These are phyloP conservation scores for Cutaneotrichosporon dermatis DNA, from an alignment of 1,284 basidiomycete genomes.

Conservation along the genomic window DNA sequence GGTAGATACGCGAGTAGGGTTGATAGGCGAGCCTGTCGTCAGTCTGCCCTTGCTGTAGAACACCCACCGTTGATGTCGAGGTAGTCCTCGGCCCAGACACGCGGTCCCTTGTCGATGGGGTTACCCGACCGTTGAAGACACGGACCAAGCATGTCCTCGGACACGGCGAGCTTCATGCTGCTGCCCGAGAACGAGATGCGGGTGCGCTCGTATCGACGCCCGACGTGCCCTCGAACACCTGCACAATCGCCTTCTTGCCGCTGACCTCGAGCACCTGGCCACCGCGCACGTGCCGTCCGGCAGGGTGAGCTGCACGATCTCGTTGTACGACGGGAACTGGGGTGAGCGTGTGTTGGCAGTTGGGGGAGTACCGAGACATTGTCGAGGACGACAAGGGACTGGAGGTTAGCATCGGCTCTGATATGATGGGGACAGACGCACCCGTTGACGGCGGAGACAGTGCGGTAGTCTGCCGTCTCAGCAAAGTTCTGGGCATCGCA, in stretches of 20 bases:
- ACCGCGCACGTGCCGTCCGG: conserved; percentile 94
- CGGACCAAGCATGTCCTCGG: conserved; percentile 99
- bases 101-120: conserved; percentile 97
- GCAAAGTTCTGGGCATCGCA: conserved; percentile 4
- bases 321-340: conserved; percentile 98
- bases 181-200: conserved; percentile 98
- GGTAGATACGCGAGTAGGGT: conserved; percentile 99
- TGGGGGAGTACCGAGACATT: conserved; percentile 77
- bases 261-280: conserved; percentile 98
- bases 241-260: conserved; percentile 98
- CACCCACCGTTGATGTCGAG: conserved; percentile 92
- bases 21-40: conserved; percentile 84
- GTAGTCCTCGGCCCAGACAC: conserved; percentile 99
- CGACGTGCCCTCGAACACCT: conserved; percentile 97
- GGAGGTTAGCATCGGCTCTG: conserved; percentile 12
- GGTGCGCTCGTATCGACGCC: conserved; percentile 87
- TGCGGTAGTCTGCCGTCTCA: conserved; percentile 73
- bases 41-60: not conserved
- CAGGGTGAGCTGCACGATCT: conserved; percentile 93
- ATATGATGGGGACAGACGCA: conserved; percentile 47
- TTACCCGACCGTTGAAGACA: conserved; percentile 98
- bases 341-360: not conserved
- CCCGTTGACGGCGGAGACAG: conserved; percentile 96
- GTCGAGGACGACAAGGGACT: conserved; percentile 95
- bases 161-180: conserved; percentile 97